Evolutionary conservation across 1,284 basidiomycete species (phyloP).

Genomic region (Apiotrichum porosum): DNA sequence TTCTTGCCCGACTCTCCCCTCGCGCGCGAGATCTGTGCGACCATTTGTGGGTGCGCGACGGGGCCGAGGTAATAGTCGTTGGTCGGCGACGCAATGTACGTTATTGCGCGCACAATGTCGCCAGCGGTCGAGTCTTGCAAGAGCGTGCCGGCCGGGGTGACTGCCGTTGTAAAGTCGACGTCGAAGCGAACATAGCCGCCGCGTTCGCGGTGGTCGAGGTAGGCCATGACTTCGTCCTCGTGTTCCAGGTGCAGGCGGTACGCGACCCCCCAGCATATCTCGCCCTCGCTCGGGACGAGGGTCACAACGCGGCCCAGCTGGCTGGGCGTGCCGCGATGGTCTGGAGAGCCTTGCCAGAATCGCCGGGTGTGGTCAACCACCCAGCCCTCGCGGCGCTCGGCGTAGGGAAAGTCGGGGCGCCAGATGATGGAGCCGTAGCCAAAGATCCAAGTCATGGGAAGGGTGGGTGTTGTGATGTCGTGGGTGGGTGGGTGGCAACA

Average conservation of each 20-base stretch:
- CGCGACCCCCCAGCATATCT: slow-evolving; percentile 15
- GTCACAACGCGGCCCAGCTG: slow-evolving; percentile 44
- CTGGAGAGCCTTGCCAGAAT: slow-evolving; percentile 46
- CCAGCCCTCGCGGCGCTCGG: slow-evolving; percentile 15
- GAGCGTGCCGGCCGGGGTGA: not conserved
- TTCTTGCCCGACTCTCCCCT: slow-evolving; percentile 1
- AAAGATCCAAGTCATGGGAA: slow-evolving; percentile 12
- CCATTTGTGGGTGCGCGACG: slow-evolving; percentile 4
- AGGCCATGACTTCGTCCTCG: slow-evolving; percentile 15
- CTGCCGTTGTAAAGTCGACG: slow-evolving; percentile 4
- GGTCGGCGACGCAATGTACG: slow-evolving; percentile 15
- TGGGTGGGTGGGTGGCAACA: not conserved
- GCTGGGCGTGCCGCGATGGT: slow-evolving; percentile 44
- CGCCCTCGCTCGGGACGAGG: slow-evolving; percentile 24
- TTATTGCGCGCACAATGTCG: slow-evolving; percentile 1
- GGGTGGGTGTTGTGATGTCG: not conserved
- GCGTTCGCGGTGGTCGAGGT: slow-evolving; percentile 19
- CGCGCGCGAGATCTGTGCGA: slow-evolving; percentile 7
- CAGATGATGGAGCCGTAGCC: slow-evolving; percentile 19
- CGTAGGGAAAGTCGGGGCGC: slow-evolving; percentile 17
- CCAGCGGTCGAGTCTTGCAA: not conserved
- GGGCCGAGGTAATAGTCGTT: slow-evolving; percentile 18
- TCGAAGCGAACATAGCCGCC: slow-evolving; percentile 16
- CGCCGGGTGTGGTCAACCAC: slow-evolving; percentile 53
- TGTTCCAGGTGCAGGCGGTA: slow-evolving; percentile 8